Base-by-base conservation (phyloP, 257 asterid genomes). In the Solanum phureja region DNA sequence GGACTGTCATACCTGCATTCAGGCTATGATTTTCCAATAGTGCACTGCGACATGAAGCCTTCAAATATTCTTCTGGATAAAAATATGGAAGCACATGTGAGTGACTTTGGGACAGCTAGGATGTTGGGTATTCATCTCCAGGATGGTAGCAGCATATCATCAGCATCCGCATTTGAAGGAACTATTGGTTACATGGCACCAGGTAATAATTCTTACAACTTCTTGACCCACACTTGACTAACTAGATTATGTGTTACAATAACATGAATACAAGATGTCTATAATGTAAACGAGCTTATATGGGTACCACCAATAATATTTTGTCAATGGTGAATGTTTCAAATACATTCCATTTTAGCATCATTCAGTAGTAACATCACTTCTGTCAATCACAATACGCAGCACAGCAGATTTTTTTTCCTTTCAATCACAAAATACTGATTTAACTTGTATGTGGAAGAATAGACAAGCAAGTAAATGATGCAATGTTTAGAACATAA, bases 181-280 rank as follows among this genome's bases (percentile, higher is more conserved):
- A 96, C 98, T 31, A 96, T 96, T 76, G 99, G 99, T 85, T 96
- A 96, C 96, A 89, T 94, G 85, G 98, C 98, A 82, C 98, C 99
- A 90, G 99, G 99, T 95, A 88, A 86, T 6, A 52, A 4, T 73
- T 81, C 12, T 87, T n/a, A 69, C 76, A 56, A 44, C 38, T 84
- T 64, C 77, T 81, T 81, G 64, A 29, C 27, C 18, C 18, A 81
- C 24, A 44, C 2, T 81, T 16, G 4, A 29, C 85, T 46, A 9
- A 18, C 68, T 46, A 31, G 68, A 81, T 81, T 81, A 37, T 46
- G 34, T 0, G 8, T 81, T 81, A 27, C 9, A 31, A 46, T 46
- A 29, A 1, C 42, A 81, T 81, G 42, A 81, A 46, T 10, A 16
- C 18, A 1, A 44, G 14, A 44, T 29, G 7, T 31, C 85, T 27